These are phyloP conservation scores for Monosporascus ibericus DNA, from an alignment of 2,329 filamentous ascomycete species.

Conservation along the genomic window DNA sequence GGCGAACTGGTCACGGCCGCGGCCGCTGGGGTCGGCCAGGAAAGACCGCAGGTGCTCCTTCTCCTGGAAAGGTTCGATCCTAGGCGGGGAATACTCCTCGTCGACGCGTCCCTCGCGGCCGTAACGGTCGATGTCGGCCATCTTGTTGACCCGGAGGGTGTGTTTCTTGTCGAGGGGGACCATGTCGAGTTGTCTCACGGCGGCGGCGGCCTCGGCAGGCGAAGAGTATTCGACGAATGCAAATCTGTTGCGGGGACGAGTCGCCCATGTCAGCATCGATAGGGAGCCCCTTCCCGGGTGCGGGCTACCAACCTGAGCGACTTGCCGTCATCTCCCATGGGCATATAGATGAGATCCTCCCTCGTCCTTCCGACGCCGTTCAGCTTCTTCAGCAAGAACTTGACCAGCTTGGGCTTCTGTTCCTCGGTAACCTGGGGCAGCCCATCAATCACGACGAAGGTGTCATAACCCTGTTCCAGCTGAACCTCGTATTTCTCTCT, in stretches of 20 bases:
- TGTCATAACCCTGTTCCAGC: constrained; percentile 90
- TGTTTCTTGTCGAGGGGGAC: constrained; percentile 94
- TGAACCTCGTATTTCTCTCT: constrained; percentile 93
- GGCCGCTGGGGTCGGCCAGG: constrained; percentile 71
- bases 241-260: constrained; percentile 52
- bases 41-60: constrained; percentile 94
- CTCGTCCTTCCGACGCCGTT: constrained; percentile 76
- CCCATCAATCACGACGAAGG: constrained; percentile 94
- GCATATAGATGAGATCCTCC: constrained; percentile 91
- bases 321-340: constrained; percentile 78
- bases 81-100: constrained; percentile 78
- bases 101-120: constrained; percentile 90
- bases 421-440: constrained; percentile 85
- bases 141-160: constrained; percentile 91
- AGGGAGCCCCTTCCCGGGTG: background rate
- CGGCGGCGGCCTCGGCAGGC: constrained; percentile 80
- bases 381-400: constrained; percentile 92
- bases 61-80: constrained; percentile 79
- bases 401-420: constrained; percentile 88
- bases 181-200: constrained; percentile 81
- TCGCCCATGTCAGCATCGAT: background rate
- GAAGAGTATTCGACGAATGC: constrained; percentile 96
- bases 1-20: constrained; percentile 89
- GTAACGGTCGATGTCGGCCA: constrained; percentile 95
- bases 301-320: constrained; percentile 66